phyloP scores from a whole-genome alignment of 202 grass and related monocot species.

The Cymbopogon flexuosus region DNA sequence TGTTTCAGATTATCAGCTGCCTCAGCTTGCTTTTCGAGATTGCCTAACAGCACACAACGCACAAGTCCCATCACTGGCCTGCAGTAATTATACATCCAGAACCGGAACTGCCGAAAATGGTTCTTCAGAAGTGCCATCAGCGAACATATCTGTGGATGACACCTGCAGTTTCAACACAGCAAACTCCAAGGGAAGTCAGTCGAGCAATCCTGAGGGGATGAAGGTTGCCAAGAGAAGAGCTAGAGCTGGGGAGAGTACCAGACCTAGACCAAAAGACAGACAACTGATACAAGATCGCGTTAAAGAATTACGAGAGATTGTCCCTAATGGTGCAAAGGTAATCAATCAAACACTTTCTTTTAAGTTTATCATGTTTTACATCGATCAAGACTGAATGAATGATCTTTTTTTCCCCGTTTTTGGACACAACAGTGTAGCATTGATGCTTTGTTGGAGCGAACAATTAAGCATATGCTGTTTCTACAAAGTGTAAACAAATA shows the following conservation, averaged over 20 bases:
- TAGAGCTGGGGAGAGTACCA: slow-evolving; percentile 68
- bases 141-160: slow-evolving; percentile 53
- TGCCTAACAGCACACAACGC: slow-evolving; percentile 31
- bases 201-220: slow-evolving; percentile 48
- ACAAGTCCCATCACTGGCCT: slow-evolving; percentile 30
- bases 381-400: slow-evolving; percentile 15
- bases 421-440: slow-evolving; percentile 83
- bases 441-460: slow-evolving; percentile 94
- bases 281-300: slow-evolving; percentile 99
- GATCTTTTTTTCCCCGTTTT: neutral
- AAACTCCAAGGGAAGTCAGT: slow-evolving; percentile 44
- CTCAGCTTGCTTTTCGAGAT: slow-evolving; percentile 24
- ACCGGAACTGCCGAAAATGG: slow-evolving; percentile 31
- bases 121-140: slow-evolving; percentile 41
- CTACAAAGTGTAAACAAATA: slow-evolving; percentile 96
- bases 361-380: slow-evolving; percentile 26
- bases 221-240: slow-evolving; percentile 87
- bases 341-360: neutral
- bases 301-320: slow-evolving; percentile 89
- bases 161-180: slow-evolving; percentile 67
- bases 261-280: slow-evolving; percentile 91
- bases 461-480: slow-evolving; percentile 98
- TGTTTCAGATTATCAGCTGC: slow-evolving; percentile 36
- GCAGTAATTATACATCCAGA: slow-evolving; percentile 26
- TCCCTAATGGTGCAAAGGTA: slow-evolving; percentile 89